A percentile compares a stretch with the other conserved stretches of the same genome.
Conservation (phyloP, 2,329 filamentous ascomycete species). For the Colletotrichum acutatum region DNA sequence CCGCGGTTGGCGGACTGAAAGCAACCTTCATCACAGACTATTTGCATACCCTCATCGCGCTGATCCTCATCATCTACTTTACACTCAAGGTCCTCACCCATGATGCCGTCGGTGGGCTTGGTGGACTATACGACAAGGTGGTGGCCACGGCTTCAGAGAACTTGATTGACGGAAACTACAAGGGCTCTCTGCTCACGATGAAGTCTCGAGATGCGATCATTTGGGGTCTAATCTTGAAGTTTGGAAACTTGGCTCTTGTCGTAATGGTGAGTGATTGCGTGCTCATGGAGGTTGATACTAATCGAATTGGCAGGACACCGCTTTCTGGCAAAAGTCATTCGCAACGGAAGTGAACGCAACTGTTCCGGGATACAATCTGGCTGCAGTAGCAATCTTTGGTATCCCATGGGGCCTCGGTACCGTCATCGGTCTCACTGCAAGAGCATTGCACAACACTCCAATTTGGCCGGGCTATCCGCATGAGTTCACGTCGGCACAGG, state of each 20-base stretch:
- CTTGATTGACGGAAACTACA: constrained; percentile 3
- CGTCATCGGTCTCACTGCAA: not conserved
- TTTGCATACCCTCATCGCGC: not conserved
- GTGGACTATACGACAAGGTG: not conserved
- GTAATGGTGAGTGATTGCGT: not conserved
- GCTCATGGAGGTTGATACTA: not conserved
- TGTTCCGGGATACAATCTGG: not conserved
- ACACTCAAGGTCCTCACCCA: not conserved
- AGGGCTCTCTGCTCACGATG: constrained; percentile 13
- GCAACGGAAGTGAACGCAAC: not conserved
- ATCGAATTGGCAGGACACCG: not conserved
- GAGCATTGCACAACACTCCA: not conserved
- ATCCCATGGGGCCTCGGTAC: constrained; percentile 13
- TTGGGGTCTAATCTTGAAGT: not conserved
- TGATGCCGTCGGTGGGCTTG: not conserved
- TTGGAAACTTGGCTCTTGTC: not conserved
- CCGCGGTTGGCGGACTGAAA: not conserved
- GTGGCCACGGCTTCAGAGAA: constrained; percentile 1
- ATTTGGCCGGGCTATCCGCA: constrained; percentile 49
- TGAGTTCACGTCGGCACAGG: not conserved
- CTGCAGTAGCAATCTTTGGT: constrained; percentile 3
- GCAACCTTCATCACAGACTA: not conserved
- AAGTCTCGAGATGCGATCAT: constrained; percentile 8
- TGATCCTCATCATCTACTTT: not conserved
- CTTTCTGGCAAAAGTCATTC: not conserved